Evolutionary conservation across 2,329 filamentous ascomycete species (phyloP), one percentile per base, ranked within the genome.

Genomic region (Phymatotrichopsis omnivora): DNA sequence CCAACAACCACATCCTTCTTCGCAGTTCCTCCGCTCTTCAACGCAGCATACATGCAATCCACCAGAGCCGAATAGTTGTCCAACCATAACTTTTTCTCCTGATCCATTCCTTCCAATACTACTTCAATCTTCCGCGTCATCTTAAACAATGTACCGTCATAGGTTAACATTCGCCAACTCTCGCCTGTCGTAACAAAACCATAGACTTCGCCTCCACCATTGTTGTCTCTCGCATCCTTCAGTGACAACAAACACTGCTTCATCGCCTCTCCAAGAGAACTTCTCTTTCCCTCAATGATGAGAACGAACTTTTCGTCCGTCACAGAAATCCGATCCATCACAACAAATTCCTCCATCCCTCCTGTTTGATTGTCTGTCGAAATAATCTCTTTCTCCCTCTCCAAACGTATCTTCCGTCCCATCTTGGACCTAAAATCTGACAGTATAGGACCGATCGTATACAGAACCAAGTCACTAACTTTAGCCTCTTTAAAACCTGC

Each of bases 331-430:
- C 12, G 4, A 23, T 43, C 40, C n/a, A n/a, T n/a, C n/a, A n/a
- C n/a, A n/a, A n/a, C n/a, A n/a, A 23, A 34, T 16, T 38, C n/a
- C 25, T 22, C 38, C 19, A 24, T 16, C 5, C 38, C n/a, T 17
- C 38, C 45, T 45, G 23, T 38, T 28, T 38, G 25, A 27, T 16
- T 16, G 8, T 12, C 41, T 16, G n/a, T 32, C 12, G 45, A 38
- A 23, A 42, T 11, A 31, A 43, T 43, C 22, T 47, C 38, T 20
- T 43, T 43, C 25, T 43, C 32, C n/a, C 39, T 36, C 22, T 19
- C 22, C 43, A 47, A 42, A 2, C 31, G 11, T 20, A 32, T 3
- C 14, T 24, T 14, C 5, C 16, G 16, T 36, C 31, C 4, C 2
- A 39, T 25, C 38, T 23, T 28, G 31, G 7, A 20, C 27, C 19